These are phyloP conservation scores for Synchytrium microbalum DNA, from an alignment of 371 early-diverging fungal species.

Conservation along the genomic window DNA sequence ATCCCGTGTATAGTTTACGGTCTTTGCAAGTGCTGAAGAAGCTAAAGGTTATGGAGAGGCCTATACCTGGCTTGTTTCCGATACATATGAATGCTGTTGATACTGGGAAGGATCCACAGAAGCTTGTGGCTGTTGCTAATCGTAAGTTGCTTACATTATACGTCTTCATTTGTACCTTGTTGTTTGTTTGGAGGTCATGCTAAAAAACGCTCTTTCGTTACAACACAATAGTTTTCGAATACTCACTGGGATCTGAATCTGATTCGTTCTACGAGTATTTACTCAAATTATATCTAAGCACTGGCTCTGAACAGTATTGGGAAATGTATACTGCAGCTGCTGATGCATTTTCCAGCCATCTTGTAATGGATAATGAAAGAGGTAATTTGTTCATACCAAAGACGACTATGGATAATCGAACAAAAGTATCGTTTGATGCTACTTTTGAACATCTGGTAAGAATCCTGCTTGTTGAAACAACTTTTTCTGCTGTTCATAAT, in stretches of 20 bases:
- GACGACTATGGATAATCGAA: background rate
- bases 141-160: background rate
- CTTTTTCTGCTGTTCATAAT: background rate
- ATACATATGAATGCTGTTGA: background rate
- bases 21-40: conserved; percentile 11
- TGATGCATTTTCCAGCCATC: conserved; percentile 20
- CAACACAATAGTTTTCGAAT: too few relatives aligned
- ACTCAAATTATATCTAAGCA: conserved; percentile 59
- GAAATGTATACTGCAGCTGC: conserved; percentile 46
- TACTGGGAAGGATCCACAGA: too few relatives aligned
- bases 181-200: background rate
- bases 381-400: background rate
- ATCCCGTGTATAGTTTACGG: conserved; percentile 43
- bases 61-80: background rate
- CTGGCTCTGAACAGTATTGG: conserved; percentile 37
- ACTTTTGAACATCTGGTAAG: conserved; percentile 24
- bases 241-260: conserved; percentile 23
- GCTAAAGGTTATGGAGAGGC: background rate
- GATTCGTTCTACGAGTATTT: conserved; percentile 56
- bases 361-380: background rate
- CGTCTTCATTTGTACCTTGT: background rate
- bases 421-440: background rate
- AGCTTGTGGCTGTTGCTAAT: background rate
- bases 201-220: too few relatives aligned
- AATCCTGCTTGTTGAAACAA: background rate